Evolutionary conservation across 2,329 filamentous ascomycete species (phyloP), one percentile per base, ranked within the genome.

Genomic region (Nothophoma quercina): DNA sequence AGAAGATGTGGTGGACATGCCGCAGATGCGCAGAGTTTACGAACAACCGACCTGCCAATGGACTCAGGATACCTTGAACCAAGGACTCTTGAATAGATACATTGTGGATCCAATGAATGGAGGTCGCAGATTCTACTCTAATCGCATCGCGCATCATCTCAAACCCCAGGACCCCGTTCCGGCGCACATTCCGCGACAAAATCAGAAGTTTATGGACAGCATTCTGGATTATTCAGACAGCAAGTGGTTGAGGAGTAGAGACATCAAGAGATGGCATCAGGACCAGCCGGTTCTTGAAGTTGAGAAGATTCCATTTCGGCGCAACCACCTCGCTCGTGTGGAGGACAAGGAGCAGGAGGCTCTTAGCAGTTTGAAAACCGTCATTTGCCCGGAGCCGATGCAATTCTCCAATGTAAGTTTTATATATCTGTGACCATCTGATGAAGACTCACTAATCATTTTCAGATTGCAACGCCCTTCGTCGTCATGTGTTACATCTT

Each of bases 181-280:
- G 0, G 74, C 79, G 1, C 78, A 77, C 42, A 81, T 83, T 13
- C 81, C 81, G 4, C 59, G 54, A 57, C 62, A 59, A 30, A 58
- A 58, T 51, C 66, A 65, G 61, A 73, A 70, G 39, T 69, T 60
- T 36, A 68, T 64, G 59, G 63, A 56, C 28, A 88, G 84, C 47
- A 96, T 98, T 59, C 83, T 93, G 57, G 88, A 93, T 62, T 98
- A 95, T 74, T 92, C 88, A 43, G 83, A 89, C 63, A 96, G 90
- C 69, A 78, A 93, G 15, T 93, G 85, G 75, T 79, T 81, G 5
- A 88, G 86, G 18, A 75, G 85, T 55, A 79, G 85, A 47, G 59
- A 76, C 23, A 55, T 64, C 7, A 43, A 56, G 1, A 59, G 67
- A 0, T 89, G 88, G 76, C 79, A 85, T 26, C 79, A 84, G 29